phyloP scores from a whole-genome alignment of 371 early-diverging fungal species.

The Amoeboaphelidium protococcarum region DNA sequence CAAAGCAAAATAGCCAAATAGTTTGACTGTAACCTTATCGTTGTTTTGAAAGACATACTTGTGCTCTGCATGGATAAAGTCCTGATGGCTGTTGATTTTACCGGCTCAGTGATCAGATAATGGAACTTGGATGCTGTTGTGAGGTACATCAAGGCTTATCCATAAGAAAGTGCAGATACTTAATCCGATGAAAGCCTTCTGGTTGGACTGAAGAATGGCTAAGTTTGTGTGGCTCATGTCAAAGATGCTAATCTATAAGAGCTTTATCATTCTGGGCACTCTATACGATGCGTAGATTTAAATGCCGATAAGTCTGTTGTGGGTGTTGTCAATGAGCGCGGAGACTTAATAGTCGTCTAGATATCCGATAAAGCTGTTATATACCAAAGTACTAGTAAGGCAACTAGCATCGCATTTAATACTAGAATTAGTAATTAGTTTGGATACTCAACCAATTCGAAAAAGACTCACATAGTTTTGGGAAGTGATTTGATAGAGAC shows the following conservation, averaged over 20 bases:
- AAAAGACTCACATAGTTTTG: slow-evolving; percentile 17
- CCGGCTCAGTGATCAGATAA: slow-evolving; percentile 19
- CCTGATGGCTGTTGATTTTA: slow-evolving; percentile 16
- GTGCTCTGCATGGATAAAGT: slow-evolving; percentile 18
- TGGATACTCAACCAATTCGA: slow-evolving; percentile 18
- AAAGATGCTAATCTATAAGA: slow-evolving; percentile 22
- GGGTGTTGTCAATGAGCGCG: slow-evolving; percentile 22
- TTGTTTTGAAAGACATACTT: slow-evolving; percentile 19
- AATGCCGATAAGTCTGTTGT: slow-evolving; percentile 13
- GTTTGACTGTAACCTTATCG: slow-evolving; percentile 22
- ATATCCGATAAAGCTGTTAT: slow-evolving; percentile 16
- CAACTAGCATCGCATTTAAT: slow-evolving; percentile 22
- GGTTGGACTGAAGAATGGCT: slow-evolving; percentile 21
- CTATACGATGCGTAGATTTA: slow-evolving; percentile 20
- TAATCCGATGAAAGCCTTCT: slow-evolving; percentile 18
- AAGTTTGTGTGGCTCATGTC: slow-evolving; percentile 16
- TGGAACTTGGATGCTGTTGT: slow-evolving; percentile 21
- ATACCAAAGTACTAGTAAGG: slow-evolving; percentile 21
- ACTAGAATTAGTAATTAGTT: slow-evolving; percentile 18
- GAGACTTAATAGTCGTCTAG: slow-evolving; percentile 15
- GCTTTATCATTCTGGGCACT: slow-evolving; percentile 10
- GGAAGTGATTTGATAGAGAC: slow-evolving; percentile 15
- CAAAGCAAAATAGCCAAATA: slow-evolving; percentile 18
- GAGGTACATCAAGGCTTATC: slow-evolving; percentile 21
- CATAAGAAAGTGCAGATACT: slow-evolving; percentile 23